phyloP scores from a whole-genome alignment of 768 basidiomycete genomes.

The Neoboletus brunneissimus region DNA sequence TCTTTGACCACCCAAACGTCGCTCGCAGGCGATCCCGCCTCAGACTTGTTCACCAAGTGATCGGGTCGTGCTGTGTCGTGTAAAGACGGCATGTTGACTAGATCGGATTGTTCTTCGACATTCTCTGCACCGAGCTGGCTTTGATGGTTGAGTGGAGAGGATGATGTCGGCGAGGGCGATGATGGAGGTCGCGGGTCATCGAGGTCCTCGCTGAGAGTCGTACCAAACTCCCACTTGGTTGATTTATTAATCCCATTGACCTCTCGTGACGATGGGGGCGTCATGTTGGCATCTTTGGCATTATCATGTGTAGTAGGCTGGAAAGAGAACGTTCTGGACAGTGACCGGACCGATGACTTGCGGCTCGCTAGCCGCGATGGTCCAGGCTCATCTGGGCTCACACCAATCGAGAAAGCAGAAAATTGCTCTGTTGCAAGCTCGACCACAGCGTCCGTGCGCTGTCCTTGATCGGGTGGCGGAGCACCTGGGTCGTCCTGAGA shows the following conservation, averaged over 20 bases:
- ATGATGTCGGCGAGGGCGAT: background rate
- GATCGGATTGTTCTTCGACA: background rate
- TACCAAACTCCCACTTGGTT: slow-evolving; percentile 59
- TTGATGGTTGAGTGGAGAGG: background rate
- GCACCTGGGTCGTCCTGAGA: slow-evolving; percentile 4
- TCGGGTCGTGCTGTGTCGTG: background rate
- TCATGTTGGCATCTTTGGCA: background rate
- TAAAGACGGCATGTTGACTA: background rate
- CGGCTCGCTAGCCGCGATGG: slow-evolving; percentile 25
- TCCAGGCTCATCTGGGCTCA: slow-evolving; percentile 37
- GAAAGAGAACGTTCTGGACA: slow-evolving; percentile 10
- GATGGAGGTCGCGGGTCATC: slow-evolving; percentile 1
- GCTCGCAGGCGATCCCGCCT: slow-evolving; percentile 20
- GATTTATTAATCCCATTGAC: slow-evolving; percentile 14
- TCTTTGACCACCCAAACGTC: slow-evolving; percentile 56
- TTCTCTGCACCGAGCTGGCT: background rate
- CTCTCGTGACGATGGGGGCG: background rate
- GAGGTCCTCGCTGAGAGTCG: slow-evolving; percentile 29
- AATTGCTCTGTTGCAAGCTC: slow-evolving; percentile 30
- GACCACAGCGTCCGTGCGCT: slow-evolving; percentile 8
- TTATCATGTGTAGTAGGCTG: background rate
- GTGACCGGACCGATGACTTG: slow-evolving; percentile 23
- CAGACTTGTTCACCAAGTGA: slow-evolving; percentile 7
- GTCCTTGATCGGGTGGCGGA: slow-evolving; percentile 1
- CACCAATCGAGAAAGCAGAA: slow-evolving; percentile 44